Percentiles rank a stretch among this genome's conserved stretches.
Conservation (phyloP, 495 filamentous ascomycete genomes). For the Penicilliopsis zonata region DNA sequence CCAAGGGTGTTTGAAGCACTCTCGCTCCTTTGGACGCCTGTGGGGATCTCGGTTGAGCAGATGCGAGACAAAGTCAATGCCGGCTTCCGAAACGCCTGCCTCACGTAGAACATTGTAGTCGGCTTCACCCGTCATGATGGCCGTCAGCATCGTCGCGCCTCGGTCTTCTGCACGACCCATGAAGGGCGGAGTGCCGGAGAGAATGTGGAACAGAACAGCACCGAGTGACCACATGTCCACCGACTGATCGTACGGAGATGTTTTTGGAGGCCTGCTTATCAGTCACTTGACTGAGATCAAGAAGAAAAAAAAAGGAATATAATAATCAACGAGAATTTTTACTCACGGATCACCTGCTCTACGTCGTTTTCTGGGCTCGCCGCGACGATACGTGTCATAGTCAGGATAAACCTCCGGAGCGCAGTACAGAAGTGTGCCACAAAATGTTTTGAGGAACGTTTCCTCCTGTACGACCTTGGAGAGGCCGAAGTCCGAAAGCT, state of each 20-base stretch:
- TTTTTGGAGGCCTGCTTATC: constrained; percentile 27
- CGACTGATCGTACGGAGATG: constrained; percentile 65
- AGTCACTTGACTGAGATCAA: constrained; percentile 6
- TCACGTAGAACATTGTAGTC: constrained; percentile 46
- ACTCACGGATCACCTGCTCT: constrained; percentile 37
- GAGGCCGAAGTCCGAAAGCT: constrained; percentile 90
- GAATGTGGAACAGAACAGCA: constrained; percentile 73
- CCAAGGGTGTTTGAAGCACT: constrained; percentile 60
- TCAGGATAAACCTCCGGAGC: constrained; percentile 92
- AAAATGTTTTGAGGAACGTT: constrained; percentile 91
- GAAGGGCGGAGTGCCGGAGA: constrained; percentile 68
- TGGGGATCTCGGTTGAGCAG: constrained; percentile 68
- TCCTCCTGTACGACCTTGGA: constrained; percentile 86
- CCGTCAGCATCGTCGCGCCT: constrained; percentile 58
- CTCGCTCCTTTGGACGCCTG: constrained; percentile 48
- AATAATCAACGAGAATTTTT: constrained; percentile 2
- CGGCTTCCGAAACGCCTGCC: constrained; percentile 45
- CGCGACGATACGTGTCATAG: constrained; percentile 42
- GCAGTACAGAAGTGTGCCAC: constrained; percentile 89
- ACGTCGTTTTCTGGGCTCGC: constrained; percentile 37
- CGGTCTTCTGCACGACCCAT: constrained; percentile 47
- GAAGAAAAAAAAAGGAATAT: neutral
- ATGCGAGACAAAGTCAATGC: constrained; percentile 58
- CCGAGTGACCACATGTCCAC: constrained; percentile 94
- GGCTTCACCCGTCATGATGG: constrained; percentile 63